Base-by-base conservation (phyloP, 768 basidiomycete genomes). In the Inosperma sp. region DNA sequence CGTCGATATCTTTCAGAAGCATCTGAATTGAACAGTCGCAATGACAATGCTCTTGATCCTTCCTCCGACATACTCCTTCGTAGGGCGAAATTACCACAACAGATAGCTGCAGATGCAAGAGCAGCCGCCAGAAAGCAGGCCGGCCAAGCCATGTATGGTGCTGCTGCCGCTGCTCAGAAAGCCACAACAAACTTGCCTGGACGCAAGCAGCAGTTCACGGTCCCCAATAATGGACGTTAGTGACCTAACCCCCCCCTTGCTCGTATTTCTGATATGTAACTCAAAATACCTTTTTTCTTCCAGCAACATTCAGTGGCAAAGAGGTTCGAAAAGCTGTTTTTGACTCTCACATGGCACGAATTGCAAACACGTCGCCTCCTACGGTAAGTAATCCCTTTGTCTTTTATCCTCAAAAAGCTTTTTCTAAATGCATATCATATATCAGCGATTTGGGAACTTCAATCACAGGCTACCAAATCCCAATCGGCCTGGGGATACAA, bases 241-340 rank as follows among this genome's bases (percentile, higher is more conserved):
- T 33, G 36, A n/a, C n/a, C n/a, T n/a, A n/a, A n/a, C n/a, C n/a
- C n/a, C n/a, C n/a, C n/a, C n/a, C n/a, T n/a, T n/a, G n/a, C n/a
- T n/a, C n/a, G n/a, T n/a, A n/a, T 39, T 26, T 13, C 48, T 4
- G 21, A 34, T 27, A 23, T 21, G 34, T 25, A 39, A 14, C 19
- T 17, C 29, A 5, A 25, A n/a, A n/a, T n/a, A n/a, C n/a, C 13
- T 21, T 12, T 37, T 23, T 37, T 34, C n/a, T 29, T 12, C 12
- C 43, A 52, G 51, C 42, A 2, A 33, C 30, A 2, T 52, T 31
- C 23, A 46, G 7, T 23, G 51, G 51, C 13, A 44, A 52, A 26
- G 34, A 44, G 4, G 51, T 52, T 33, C 42, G 51, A 7, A 52
- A 52, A 19, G 43, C 51, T 9, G 43, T 52, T 4, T 52, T 52